Base-by-base conservation (phyloP, 169 alveolate genomes). In the Plasmodium adleri region DNA sequence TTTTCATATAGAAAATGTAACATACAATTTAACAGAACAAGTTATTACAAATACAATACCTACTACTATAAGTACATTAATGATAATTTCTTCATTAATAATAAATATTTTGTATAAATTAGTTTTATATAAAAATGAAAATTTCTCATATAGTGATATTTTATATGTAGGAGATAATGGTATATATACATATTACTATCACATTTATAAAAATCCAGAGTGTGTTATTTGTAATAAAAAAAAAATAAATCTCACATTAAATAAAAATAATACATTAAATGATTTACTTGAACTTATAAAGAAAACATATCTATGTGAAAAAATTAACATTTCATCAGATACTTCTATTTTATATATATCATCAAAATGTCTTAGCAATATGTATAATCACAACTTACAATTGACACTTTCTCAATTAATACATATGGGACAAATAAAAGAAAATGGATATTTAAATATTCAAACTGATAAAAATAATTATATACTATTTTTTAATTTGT, bases 131-230 rank as follows among this genome's bases (percentile, higher is more conserved):
- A 17, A 70, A n/a, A 39, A 12, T 3, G 22, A 59, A 2, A n/a
- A n/a, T 50, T 13, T 47, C 17, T 20, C 47, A 22, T 63, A 75
- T 54, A 75, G 88, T 43, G 88, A 75, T 54, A 63, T 75, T 52
- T 56, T 75, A 49, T 75, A 75, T 45, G 88, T 58, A 13, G 88
- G 88, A 1, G 88, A 75, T 22, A 75, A 45, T 22, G 88, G 88
- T 15, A 28, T 75, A 28, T 75, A 75, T 67, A 22, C 66, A 17
- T 67, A 62, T 13, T 56, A 75, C 50, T 75, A 75, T 56, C 63
- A 62, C 54, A 58, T 75, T n/a, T 75, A 63, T 47, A 75, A 63
- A 67, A 22, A 60, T 58, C 67, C 52, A 20, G 43, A 58, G 0
- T 75, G 88, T 39, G 62, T 75, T 39, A 45, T 75, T 15, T 75